phyloP scores from a whole-genome alignment of 768 basidiomycete species.

The Cystobasidium tubakii region DNA sequence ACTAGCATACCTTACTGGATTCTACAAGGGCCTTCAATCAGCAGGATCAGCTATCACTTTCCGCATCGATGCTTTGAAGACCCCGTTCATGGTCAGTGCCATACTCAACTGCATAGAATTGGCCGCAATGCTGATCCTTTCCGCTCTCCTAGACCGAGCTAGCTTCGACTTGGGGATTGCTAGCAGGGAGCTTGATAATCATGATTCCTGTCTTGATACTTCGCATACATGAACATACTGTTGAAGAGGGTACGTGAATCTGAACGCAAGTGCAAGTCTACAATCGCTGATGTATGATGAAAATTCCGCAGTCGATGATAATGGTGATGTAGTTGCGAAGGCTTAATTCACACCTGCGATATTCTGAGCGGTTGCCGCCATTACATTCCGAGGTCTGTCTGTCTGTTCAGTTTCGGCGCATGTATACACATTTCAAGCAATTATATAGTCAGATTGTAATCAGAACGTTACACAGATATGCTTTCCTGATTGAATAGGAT shows the following conservation, averaged over 20 bases:
- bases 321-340: slow-evolving; percentile 11
- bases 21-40: slow-evolving; percentile 24
- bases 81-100: slow-evolving; percentile 23
- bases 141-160: slow-evolving; percentile 8
- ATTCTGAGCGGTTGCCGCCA: too few species aligned
- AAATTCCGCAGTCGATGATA: not conserved
- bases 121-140: not conserved
- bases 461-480: too few species aligned
- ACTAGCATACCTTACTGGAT: slow-evolving; percentile 27
- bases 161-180: slow-evolving; percentile 23
- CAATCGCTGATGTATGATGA: too few species aligned
- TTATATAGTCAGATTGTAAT: too few species aligned
- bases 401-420: too few species aligned
- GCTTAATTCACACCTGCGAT: too few species aligned
- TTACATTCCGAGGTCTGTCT: too few species aligned
- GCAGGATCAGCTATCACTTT: slow-evolving; percentile 32
- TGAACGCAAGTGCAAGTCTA: too few species aligned
- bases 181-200: slow-evolving; percentile 23
- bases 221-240: slow-evolving; percentile 25
- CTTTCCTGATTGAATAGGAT: not conserved
- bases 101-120: not conserved
- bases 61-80: slow-evolving; percentile 31
- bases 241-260: slow-evolving; percentile 21
- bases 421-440: too few species aligned
- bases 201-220: slow-evolving; percentile 20